Base-by-base conservation (phyloP, 257 asterid species). In the Jasminum sambac region DNA sequence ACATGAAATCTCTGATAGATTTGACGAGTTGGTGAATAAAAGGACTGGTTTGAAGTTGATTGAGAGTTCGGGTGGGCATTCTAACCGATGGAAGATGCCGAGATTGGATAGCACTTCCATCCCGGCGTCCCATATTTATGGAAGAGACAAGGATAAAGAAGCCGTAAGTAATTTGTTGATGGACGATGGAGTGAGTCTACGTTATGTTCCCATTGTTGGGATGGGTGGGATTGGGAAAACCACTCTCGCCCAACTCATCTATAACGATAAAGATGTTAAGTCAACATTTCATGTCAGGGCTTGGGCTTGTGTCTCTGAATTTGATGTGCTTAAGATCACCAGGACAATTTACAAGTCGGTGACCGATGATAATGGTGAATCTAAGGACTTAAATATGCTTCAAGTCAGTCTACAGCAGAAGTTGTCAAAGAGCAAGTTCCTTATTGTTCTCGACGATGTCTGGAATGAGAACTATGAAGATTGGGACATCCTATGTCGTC, bases 211-310 rank as follows among this genome's bases (percentile, higher is more conserved):
- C 44, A 87, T 87, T 63, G 84, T 87, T 79, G 96, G 93, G 67
- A 85, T 87, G 91, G 88, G 87, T 37, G 92, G 90, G 12, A 75
- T 87, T 24, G 94, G 90, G 66, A 87, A 85, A 78, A 87, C 89
- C 1, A 87, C 90, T 24, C 84, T 88, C 60, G 86, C 91, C 61
- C 86, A 86, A 67, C 67, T 74, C 0, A 86, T 82, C 58, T 86
- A 79, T 57, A 83, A 86, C 43, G 86, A 85, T 66, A 64, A 40
- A 43, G 63, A 3, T 30, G 76, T 85, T 55, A 79, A 25, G 73
- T 10, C 65, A 11, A 68, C 72, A 62, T 88, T 88, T 14, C 75
- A 68, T 21, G 74, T 63, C 60, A 66, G 77, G 73, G 86, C 79
- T 42, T 86, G 91, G 95, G 75, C 76, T 17, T 82, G 90, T 70